phyloP scores from a whole-genome alignment of 768 basidiomycete genomes.

The Panaeolus cyanescens region DNA sequence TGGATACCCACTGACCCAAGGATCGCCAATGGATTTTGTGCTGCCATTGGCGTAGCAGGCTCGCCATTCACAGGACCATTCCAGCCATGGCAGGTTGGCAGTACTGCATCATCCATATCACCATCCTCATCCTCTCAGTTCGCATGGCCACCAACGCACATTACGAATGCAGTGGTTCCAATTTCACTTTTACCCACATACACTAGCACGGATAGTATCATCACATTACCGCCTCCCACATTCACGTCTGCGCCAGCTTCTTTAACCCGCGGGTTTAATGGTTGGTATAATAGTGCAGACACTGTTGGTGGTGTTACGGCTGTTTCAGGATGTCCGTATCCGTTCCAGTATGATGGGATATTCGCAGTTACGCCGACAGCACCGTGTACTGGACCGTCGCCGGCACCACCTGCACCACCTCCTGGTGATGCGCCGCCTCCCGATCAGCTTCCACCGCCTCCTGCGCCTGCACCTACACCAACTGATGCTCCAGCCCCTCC shows the following conservation, averaged over 20 bases:
- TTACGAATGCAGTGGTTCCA: constrained; percentile 41
- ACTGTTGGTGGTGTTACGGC: constrained; percentile 45
- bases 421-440: not conserved
- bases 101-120: constrained; percentile 53
- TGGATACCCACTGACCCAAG: constrained; percentile 81
- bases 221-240: constrained; percentile 52
- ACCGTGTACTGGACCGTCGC: constrained; percentile 22
- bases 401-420: not conserved
- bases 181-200: constrained; percentile 53
- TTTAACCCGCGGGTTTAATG: constrained; percentile 42
- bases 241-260: constrained; percentile 38
- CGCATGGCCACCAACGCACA: constrained; percentile 61
- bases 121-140: constrained; percentile 46
- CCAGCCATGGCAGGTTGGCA: constrained; percentile 71
- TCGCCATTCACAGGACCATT: constrained; percentile 46
- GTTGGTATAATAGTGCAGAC: constrained; percentile 59
- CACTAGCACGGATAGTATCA: constrained; percentile 64
- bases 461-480: not conserved
- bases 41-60: constrained; percentile 42
- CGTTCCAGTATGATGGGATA: constrained; percentile 30
- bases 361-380: constrained; percentile 25
- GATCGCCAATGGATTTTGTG: constrained; percentile 59
- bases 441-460: not conserved
- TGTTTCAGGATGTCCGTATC: constrained; percentile 50
- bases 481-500: not conserved